phyloP scores from a whole-genome alignment of 371 early-diverging fungal genomes.

The Actinomortierella wolfii region DNA sequence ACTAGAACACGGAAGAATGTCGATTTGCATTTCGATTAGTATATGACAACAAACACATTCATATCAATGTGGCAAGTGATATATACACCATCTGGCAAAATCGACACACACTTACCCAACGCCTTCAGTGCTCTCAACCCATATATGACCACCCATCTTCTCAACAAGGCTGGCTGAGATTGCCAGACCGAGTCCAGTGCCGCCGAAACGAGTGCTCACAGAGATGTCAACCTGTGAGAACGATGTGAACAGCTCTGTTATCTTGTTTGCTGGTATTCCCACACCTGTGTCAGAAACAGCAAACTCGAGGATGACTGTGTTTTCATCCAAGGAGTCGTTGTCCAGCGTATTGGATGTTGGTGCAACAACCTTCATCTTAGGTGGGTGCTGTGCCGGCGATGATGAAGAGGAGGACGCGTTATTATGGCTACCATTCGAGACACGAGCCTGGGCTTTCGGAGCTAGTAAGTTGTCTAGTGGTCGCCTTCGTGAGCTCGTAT shows the following conservation, averaged over 20 bases:
- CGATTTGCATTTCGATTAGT: no score
- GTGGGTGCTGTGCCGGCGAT: slow-evolving; percentile 5
- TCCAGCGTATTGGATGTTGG: slow-evolving; percentile 36
- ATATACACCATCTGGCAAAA: no score
- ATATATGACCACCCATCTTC: slow-evolving; percentile 63
- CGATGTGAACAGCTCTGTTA: slow-evolving; percentile 60
- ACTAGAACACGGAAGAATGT: slow-evolving; percentile 49
- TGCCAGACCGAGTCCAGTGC: slow-evolving; percentile 61
- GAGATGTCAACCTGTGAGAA: slow-evolving; percentile 67
- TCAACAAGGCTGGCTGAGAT: slow-evolving; percentile 63
- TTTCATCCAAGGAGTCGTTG: slow-evolving; percentile 31
- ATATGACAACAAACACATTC: no score
- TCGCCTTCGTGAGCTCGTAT: slow-evolving; percentile 1
- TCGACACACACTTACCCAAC: slow-evolving; percentile 47
- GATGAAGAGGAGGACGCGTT: slow-evolving; percentile 3
- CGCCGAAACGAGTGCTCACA: slow-evolving; percentile 60
- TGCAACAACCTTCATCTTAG: slow-evolving; percentile 29
- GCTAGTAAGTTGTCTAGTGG: not conserved
- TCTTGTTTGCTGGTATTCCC: slow-evolving; percentile 62
- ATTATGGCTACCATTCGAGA: slow-evolving; percentile 49
- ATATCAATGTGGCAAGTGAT: no score
- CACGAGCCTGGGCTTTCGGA: slow-evolving; percentile 6
- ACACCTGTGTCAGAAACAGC: slow-evolving; percentile 65
- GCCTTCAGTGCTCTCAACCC: slow-evolving; percentile 62
- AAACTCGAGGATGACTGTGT: slow-evolving; percentile 57